phyloP scores from a whole-genome alignment of 2,329 filamentous ascomycete genomes.

The Cercospora nicotianae region DNA sequence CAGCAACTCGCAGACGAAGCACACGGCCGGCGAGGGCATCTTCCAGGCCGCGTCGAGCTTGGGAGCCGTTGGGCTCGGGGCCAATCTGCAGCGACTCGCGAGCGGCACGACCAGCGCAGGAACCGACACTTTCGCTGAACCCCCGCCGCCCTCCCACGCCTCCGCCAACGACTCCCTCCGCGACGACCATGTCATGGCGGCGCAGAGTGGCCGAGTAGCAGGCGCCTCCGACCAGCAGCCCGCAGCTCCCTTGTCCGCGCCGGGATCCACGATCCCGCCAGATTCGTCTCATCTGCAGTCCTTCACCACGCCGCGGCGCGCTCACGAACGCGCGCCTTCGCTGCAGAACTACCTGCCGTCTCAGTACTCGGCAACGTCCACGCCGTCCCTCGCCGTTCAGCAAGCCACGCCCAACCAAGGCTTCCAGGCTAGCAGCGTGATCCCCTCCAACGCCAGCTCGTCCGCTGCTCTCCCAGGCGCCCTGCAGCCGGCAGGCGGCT shows the following conservation, averaged over 20 bases:
- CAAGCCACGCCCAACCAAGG: constrained; percentile 45
- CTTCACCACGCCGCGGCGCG: constrained; percentile 48
- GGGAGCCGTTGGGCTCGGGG: constrained; percentile 4
- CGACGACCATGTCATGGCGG: constrained; percentile 11
- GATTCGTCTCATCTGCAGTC: constrained; percentile 44
- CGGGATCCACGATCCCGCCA: constrained; percentile 37
- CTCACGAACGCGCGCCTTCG: constrained; percentile 51
- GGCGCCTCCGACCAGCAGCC: constrained; percentile 40
- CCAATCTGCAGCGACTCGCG: constrained; percentile 16
- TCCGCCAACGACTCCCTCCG: background rate
- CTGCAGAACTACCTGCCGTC: constrained; percentile 39
- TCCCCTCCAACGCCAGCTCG: constrained; percentile 34
- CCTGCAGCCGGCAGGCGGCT: constrained; percentile 56
- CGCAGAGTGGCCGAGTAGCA: constrained; percentile 8
- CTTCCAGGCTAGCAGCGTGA: constrained; percentile 26
- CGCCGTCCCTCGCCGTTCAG: constrained; percentile 55
- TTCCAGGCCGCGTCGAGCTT: background rate
- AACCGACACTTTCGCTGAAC: constrained; percentile 46
- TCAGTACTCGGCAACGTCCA: constrained; percentile 51
- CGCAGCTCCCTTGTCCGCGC: constrained; percentile 24
- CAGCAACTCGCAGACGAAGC: background rate
- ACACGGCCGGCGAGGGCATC: constrained; percentile 10
- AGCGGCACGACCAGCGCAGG: constrained; percentile 46
- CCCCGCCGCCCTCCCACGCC: constrained; percentile 5
- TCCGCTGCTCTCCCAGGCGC: constrained; percentile 57